Base-by-base conservation (phyloP, 1,284 basidiomycete species). In the Somion occarium region DNA sequence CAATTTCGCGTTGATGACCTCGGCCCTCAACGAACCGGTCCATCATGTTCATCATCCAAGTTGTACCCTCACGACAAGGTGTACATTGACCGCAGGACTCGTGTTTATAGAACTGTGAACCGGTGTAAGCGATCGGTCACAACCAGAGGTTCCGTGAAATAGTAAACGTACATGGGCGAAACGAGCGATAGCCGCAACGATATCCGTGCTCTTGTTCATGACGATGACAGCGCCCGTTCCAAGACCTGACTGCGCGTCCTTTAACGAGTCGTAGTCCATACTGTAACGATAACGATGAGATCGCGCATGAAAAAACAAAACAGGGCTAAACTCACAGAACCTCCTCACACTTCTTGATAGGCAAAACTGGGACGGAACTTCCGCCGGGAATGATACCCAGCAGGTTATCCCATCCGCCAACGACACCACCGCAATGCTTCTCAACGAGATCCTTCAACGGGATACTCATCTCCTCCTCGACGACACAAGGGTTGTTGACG, bases 21-120 rank as follows among this genome's bases (percentile, higher is more conserved):
- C 93, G 82, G 2, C 96, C 95, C 64, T 91, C 88, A 38, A 90
- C 88, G 71, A 94, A 81, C 49, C 93, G 85, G 67, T 93, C 82
- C 93, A 97, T 97, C 91, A 97, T 96, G 72, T 97, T 96, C 82
- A 89, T 91, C 89, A 98, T 92, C 94, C 94, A 97, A 0, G 92
- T 95, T 2, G 94, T 97, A 45, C 94, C 94, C 68, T 97, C 94
- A 61, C 94, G 78, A 70, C 95, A 98, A 2, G 95, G 95, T 4
- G 96, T 98, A 68, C 95, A 99, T 70, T 98, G 97, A 20, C 97
- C 97, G 64, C 96, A 99, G 3, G 93, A 96, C 70, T 98, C 97
- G 74, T 98, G 96, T 73, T 98, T 97, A 78, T 97, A 97, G 73
- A 97, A 96, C 77, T 87, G 46, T 51, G 9, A 37, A 42, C 23